Evolutionary conservation across 495 filamentous ascomycete genomes (phyloP).

Genomic region (Haplographium delicatum): DNA sequence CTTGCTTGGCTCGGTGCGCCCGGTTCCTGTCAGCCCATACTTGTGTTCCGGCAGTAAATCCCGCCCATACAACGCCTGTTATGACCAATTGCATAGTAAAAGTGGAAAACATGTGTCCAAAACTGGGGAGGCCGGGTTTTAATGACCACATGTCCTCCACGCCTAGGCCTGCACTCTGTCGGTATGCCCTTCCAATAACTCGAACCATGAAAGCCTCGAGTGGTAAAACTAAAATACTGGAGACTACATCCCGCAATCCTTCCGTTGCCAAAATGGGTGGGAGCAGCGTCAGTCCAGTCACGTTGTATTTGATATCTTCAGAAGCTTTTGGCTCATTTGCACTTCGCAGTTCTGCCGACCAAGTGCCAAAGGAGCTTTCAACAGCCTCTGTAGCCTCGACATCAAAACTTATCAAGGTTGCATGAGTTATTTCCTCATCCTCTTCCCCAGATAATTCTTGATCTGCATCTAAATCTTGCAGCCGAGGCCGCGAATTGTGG

Average conservation of each 20-base stretch:
- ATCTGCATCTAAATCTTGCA: slow-evolving; percentile 1
- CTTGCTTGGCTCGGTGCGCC: background rate
- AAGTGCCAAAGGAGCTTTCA: slow-evolving; percentile 37
- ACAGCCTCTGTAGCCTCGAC: slow-evolving; percentile 45
- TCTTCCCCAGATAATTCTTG: slow-evolving; percentile 37
- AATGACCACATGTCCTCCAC: slow-evolving; percentile 12
- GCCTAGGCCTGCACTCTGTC: slow-evolving; percentile 10
- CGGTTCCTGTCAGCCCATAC: background rate
- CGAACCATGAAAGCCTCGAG: slow-evolving; percentile 24
- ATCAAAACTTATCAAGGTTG: slow-evolving; percentile 52
- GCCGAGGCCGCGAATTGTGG: slow-evolving; percentile 1
- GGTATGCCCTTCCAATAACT: slow-evolving; percentile 20
- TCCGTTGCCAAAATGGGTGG: slow-evolving; percentile 25
- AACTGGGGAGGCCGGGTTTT: background rate
- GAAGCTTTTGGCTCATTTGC: slow-evolving; percentile 23
- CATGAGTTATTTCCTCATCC: slow-evolving; percentile 40
- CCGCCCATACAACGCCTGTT: slow-evolving; percentile 22
- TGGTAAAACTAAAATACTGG: slow-evolving; percentile 19
- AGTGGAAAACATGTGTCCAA: slow-evolving; percentile 8
- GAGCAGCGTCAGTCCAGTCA: slow-evolving; percentile 24
- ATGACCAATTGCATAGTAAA: slow-evolving; percentile 14
- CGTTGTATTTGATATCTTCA: slow-evolving; percentile 13
- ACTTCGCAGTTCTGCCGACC: slow-evolving; percentile 49
- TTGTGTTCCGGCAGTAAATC: slow-evolving; percentile 15
- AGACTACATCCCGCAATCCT: slow-evolving; percentile 13